Evolutionary conservation across 768 basidiomycete species (phyloP).

Genomic region (Rhodotorula taiwanensis): DNA sequence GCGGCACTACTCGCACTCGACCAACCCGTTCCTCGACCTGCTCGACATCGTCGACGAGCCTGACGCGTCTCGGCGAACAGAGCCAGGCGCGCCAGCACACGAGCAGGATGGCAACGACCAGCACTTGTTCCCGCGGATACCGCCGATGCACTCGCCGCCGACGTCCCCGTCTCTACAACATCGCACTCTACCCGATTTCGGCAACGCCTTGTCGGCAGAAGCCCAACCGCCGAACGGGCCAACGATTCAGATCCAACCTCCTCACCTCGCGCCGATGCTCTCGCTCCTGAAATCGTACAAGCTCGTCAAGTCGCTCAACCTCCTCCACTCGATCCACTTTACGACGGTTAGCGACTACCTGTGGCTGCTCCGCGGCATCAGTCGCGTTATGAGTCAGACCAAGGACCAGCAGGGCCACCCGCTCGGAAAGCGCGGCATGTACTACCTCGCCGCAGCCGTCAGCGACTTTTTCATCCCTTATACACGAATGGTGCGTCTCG

Average conservation of each 20-base stretch:
- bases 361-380: constrained; percentile 77
- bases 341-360: constrained; percentile 95
- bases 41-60: constrained; percentile 56
- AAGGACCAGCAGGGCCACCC: constrained; percentile 19
- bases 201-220: too few relatives aligned
- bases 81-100: not conserved
- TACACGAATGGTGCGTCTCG: constrained; percentile 70
- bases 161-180: not conserved
- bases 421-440: constrained; percentile 69
- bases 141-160: constrained; percentile 18
- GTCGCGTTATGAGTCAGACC: constrained; percentile 44
- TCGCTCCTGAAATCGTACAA: constrained; percentile 73
- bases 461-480: constrained; percentile 95
- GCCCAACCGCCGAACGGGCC: not conserved
- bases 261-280: constrained; percentile 61
- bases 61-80: not conserved
- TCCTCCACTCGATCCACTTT: constrained; percentile 77
- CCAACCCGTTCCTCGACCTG: constrained; percentile 94
- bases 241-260: constrained; percentile 59
- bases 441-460: constrained; percentile 95
- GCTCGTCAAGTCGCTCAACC: constrained; percentile 62
- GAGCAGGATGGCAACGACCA: not conserved
- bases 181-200: not conserved
- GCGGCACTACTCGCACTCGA: constrained; percentile 94
- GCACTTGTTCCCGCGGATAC: constrained; percentile 25